Base-by-base conservation (phyloP, 306 rosid genomes). In the Fagus sylvatica region DNA sequence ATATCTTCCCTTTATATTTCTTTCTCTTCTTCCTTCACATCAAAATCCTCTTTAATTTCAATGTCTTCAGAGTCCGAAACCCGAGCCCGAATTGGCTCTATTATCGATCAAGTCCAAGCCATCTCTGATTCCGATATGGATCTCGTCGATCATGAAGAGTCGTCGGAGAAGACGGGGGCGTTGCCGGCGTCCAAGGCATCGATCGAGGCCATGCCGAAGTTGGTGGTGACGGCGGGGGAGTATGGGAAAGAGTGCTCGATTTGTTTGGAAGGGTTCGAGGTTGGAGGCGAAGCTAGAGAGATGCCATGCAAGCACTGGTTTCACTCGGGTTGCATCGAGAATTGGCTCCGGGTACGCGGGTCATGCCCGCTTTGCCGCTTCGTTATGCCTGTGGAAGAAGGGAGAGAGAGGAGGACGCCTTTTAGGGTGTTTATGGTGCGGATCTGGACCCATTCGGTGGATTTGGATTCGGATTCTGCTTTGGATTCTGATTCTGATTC, bases 331-430 rank as follows among this genome's bases (percentile, higher is more conserved):
- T 82, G 84, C 32, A 82, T 82, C 3, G 80, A 70, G 65, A 69
- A 57, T 15, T 85, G 85, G 89, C 53, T 85, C 16, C 41, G 71
- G 43, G 15, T 72, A 19, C 82, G 39, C 7, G 80, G 76, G 54
- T 76, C 87, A 0, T 82, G 86, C 56, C 86, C 89, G 6, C 41
- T 85, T 32, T 82, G 86, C 78, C 84, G 89, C n/a, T 82, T 69
- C 53, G 53, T 6, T 76, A 79, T 69, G 82, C 81, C 74, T 66
- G 68, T 37, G 75, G 74, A 75, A 19, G 84, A 73, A 70, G 33
- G n/a, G 48, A 64, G 57, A 15, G 75, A 64, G 12, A 72, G 72
- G 32, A 51, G n/a, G 51, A 40, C 28, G 28, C 28, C 28, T 76
- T 4, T 73, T 78, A 4, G 80, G 62, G 12, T 51, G 78, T 42